A percentile compares a stretch with the other conserved stretches of the same genome.
phyloP scores from a whole-genome alignment of 2,329 filamentous ascomycete species.

The Neoascochyta sp. region DNA sequence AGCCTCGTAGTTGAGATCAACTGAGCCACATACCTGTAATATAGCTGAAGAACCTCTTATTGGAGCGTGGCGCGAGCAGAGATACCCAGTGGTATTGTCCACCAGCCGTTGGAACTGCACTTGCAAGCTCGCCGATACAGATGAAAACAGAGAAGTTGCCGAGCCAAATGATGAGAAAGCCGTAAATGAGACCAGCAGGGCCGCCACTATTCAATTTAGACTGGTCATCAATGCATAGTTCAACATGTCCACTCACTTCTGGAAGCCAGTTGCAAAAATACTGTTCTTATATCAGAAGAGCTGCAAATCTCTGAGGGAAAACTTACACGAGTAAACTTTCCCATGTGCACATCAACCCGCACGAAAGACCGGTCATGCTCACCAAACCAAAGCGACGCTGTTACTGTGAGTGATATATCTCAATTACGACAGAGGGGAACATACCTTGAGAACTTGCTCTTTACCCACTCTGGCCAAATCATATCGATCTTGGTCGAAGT shows the following conservation, averaged over 20 bases:
- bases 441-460: conserved; percentile 36
- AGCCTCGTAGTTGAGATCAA: conserved; percentile 6
- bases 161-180: conserved; percentile 37
- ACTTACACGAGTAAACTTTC: conserved; percentile 38
- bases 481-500: conserved; percentile 33
- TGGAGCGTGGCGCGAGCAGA: conserved; percentile 42
- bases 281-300: conserved; percentile 12
- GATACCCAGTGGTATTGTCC: conserved; percentile 44
- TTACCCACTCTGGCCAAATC: conserved; percentile 36
- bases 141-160: conserved; percentile 39
- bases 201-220: conserved; percentile 26
- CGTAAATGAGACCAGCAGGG: conserved; percentile 37
- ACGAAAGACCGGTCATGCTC: conserved; percentile 37
- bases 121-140: conserved; percentile 38
- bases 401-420: conserved; percentile 5
- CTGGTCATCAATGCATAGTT: conserved; percentile 1
- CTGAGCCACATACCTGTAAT: conserved; percentile 30
- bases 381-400: conserved; percentile 38
- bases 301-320: not conserved
- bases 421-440: not conserved
- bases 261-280: conserved; percentile 35
- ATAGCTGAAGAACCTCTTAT: conserved; percentile 46
- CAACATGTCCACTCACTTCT: conserved; percentile 23
- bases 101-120: conserved; percentile 38
- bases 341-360: conserved; percentile 39